These are phyloP conservation scores for Cerrena zonata DNA, from an alignment of 1,284 basidiomycete genomes.

Conservation along the genomic window DNA sequence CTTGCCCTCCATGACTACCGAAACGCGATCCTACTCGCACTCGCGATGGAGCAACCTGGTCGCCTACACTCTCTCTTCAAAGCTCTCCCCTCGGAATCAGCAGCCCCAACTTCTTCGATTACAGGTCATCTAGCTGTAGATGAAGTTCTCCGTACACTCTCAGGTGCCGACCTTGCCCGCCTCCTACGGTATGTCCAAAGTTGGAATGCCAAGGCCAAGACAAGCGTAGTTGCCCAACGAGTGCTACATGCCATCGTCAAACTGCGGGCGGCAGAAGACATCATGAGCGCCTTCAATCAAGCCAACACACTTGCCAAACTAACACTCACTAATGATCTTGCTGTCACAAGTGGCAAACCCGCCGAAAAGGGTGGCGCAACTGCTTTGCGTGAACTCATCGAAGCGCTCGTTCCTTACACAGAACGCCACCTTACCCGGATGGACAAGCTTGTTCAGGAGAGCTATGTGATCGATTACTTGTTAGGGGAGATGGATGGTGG, in stretches of 20 bases:
- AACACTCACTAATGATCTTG: neutral
- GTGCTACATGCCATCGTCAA: conserved; percentile 82
- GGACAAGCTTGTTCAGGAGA: conserved; percentile 86
- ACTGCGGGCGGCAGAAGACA: conserved; percentile 64
- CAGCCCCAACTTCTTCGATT: conserved; percentile 30
- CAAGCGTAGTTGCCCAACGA: conserved; percentile 80
- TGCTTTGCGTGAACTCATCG: conserved; percentile 70
- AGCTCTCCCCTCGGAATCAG: conserved; percentile 37
- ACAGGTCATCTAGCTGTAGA: conserved; percentile 76
- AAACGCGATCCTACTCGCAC: conserved; percentile 83
- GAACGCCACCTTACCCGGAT: conserved; percentile 84
- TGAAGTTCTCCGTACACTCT: conserved; percentile 70
- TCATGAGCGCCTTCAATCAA: conserved; percentile 63
- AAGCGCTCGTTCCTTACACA: conserved; percentile 87
- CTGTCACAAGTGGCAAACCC: neutral
- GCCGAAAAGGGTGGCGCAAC: conserved; percentile 30
- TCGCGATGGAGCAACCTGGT: conserved; percentile 90
- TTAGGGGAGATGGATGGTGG: conserved; percentile 88
- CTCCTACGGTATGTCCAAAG: conserved; percentile 80
- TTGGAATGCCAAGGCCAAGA: conserved; percentile 91
- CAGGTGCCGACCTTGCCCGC: conserved; percentile 69
- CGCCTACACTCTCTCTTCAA: conserved; percentile 80
- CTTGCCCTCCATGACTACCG: conserved; percentile 84
- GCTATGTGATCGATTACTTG: conserved; percentile 88
- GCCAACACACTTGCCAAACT: conserved; percentile 14